phyloP scores from a whole-genome alignment of 371 early-diverging fungal genomes.

The Mortierella sp. region DNA sequence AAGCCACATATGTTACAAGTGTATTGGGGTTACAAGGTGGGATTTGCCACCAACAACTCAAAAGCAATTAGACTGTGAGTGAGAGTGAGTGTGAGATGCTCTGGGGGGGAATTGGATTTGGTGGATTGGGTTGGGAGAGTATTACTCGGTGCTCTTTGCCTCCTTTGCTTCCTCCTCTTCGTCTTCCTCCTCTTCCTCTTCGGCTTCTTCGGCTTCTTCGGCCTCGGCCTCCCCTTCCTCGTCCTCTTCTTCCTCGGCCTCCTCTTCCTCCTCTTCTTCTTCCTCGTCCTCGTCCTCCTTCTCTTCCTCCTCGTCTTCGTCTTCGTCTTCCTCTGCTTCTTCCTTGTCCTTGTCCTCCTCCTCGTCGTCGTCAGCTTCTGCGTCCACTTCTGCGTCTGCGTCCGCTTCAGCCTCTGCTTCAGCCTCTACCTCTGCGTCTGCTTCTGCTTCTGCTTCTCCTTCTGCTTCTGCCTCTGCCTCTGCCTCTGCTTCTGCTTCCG shows the following conservation, averaged over 20 bases:
- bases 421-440: background rate
- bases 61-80: too few species aligned
- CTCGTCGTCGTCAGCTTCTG: background rate
- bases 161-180: background rate
- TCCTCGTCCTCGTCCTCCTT: too few species aligned
- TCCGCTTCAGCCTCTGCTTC: slow-evolving; percentile 27
- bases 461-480: background rate
- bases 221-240: slow-evolving; percentile 1
- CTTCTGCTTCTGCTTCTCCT: too few species aligned
- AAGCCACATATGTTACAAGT: too few species aligned
- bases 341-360: slow-evolving; percentile 9
- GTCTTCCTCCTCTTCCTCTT: background rate
- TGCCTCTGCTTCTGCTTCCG: too few species aligned
- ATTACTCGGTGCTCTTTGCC: background rate
- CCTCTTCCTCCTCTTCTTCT: background rate
- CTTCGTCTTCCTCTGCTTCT: slow-evolving; percentile 1
- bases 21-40: too few species aligned
- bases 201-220: background rate
- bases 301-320: too few species aligned
- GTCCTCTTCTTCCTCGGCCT: background rate
- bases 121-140: too few species aligned
- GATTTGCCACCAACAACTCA: too few species aligned
- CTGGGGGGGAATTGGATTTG: too few species aligned
- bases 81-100: too few species aligned
- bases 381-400: background rate